A percentile compares a stretch with the other conserved stretches of the same genome.
Conservation (phyloP, 2,329 filamentous ascomycete species). For the Cladosporium colombiae region DNA sequence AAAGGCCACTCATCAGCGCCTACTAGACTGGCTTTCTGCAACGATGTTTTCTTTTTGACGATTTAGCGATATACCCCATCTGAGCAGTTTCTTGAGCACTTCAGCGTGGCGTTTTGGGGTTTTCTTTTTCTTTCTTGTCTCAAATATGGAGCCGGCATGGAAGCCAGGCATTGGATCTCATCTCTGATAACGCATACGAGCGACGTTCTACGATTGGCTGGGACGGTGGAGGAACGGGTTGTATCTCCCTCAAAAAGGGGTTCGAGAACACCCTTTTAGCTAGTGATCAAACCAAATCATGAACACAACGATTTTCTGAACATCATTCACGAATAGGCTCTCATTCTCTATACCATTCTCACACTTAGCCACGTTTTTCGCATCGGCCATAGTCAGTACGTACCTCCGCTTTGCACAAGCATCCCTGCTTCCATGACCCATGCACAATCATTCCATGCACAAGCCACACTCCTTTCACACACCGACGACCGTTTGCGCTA, state of each 20-base stretch:
- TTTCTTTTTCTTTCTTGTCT: slow-evolving; percentile 20
- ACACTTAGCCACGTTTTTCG: background rate
- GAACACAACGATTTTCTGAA: slow-evolving; percentile 4
- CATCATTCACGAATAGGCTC: background rate
- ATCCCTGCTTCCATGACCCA: slow-evolving; percentile 6
- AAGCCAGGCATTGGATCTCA: slow-evolving; percentile 15
- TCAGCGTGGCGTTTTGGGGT: slow-evolving; percentile 26
- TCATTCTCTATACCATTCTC: background rate
- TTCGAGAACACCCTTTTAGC: slow-evolving; percentile 10
- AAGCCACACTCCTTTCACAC: slow-evolving; percentile 13
- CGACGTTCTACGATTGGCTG: slow-evolving; percentile 7
- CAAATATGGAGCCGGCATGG: slow-evolving; percentile 25
- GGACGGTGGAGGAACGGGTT: slow-evolving; percentile 12
- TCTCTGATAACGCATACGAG: slow-evolving; percentile 6
- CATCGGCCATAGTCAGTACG: background rate
- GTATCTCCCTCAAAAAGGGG: slow-evolving; percentile 12
- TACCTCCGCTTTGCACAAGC: background rate
- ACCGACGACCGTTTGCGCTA: slow-evolving; percentile 14
- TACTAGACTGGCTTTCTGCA: slow-evolving; percentile 39
- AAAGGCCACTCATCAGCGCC: slow-evolving; percentile 41
- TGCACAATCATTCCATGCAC: background rate
- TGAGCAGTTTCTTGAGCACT: slow-evolving; percentile 9
- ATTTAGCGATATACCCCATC: slow-evolving; percentile 15
- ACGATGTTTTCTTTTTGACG: slow-evolving; percentile 6
- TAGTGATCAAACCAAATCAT: slow-evolving; percentile 11